These are phyloP conservation scores for Trypanosoma theileri DNA, from an alignment of 208 protist species.

Conservation along the genomic window DNA sequence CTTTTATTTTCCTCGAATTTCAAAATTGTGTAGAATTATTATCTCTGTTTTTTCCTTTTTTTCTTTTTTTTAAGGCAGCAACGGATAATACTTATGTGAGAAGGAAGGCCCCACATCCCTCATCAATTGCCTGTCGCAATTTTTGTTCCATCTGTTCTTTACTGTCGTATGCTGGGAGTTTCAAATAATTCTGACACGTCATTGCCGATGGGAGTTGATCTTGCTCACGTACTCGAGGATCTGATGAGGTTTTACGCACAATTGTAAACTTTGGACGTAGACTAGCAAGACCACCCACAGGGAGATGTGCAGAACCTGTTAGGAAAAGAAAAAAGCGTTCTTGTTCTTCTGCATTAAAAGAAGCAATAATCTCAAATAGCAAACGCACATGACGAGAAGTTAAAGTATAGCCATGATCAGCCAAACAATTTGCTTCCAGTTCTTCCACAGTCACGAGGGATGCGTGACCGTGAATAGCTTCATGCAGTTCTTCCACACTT, in stretches of 20 bases:
- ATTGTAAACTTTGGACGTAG: slow-evolving; percentile 87
- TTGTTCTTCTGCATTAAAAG: slow-evolving; percentile 74
- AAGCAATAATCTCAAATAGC: slow-evolving; percentile 84
- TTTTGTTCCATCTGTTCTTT: slow-evolving; percentile 87
- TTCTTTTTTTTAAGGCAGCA: slow-evolving; percentile 7
- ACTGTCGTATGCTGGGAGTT: slow-evolving; percentile 86
- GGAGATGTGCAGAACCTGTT: slow-evolving; percentile 83
- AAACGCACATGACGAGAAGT: slow-evolving; percentile 74
- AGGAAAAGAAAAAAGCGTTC: slow-evolving; percentile 87
- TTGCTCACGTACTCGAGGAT: slow-evolving; percentile 49
- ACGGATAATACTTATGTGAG: slow-evolving; percentile 60
- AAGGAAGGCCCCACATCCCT: slow-evolving; percentile 82
- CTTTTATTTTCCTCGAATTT: background rate
- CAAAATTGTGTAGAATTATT: background rate
- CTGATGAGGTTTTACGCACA: slow-evolving; percentile 83
- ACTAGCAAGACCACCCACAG: slow-evolving; percentile 72
- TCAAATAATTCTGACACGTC: slow-evolving; percentile 94
- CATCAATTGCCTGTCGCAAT: slow-evolving; percentile 81
- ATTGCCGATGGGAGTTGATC: slow-evolving; percentile 89
- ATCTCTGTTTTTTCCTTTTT: background rate
- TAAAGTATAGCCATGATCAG: slow-evolving; percentile 87
- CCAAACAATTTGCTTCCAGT: slow-evolving; percentile 67
- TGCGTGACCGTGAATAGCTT: slow-evolving; percentile 53
- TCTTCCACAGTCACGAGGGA: slow-evolving; percentile 62
- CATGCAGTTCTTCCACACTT: slow-evolving; percentile 63